Evolutionary conservation across 257 asterid species (phyloP), one percentile per base, ranked within the genome.

Genomic region (Rauvolfia tetraphylla): DNA sequence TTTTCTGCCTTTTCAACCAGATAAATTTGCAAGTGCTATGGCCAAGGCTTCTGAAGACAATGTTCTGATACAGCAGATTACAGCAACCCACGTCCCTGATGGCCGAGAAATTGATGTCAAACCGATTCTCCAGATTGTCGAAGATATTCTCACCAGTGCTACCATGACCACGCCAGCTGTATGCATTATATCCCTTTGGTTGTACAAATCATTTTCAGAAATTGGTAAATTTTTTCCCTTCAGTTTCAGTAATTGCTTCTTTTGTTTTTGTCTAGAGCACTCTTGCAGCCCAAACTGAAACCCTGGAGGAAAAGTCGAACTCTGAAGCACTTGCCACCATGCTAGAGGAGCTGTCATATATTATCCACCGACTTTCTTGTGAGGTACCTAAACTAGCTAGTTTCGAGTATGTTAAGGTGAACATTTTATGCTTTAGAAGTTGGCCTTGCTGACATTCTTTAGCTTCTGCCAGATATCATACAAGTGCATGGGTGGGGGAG

Each of bases 401-500:
- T 5, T 22, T 38, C 20, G 13, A 15, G 3, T 8, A 9, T 22
- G 38, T 22, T n/a, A 41, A 49, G 8, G 49, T 8, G 8, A 14
- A 8, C 8, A 12, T 25, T n/a, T 10, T n/a, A n/a, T 33, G 38
- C 51, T 71, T 18, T 41, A 14, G 0, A 34, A 34, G 39, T 54
- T 13, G 2, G 7, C 2, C 8, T 44, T 44, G 49, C 11, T 44
- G 49, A 9, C 2, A 44, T 44, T 44, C 0, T 41, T 41, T 41
- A 9, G 17, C 10, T 3, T 75, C 20, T 41, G 12, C 17, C 89
- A 90, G 96, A 83, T 90, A 27, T 56, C 87, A 63, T 77, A 85
- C 87, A 87, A 83, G 81, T 80, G 85, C 74, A 25, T 85, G 2
- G 77, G 79, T 11, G 88, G 90, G n/a, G 84, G 74, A 53, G 93